phyloP scores from a whole-genome alignment of 768 basidiomycete species.

The Podaxis pistillaris region DNA sequence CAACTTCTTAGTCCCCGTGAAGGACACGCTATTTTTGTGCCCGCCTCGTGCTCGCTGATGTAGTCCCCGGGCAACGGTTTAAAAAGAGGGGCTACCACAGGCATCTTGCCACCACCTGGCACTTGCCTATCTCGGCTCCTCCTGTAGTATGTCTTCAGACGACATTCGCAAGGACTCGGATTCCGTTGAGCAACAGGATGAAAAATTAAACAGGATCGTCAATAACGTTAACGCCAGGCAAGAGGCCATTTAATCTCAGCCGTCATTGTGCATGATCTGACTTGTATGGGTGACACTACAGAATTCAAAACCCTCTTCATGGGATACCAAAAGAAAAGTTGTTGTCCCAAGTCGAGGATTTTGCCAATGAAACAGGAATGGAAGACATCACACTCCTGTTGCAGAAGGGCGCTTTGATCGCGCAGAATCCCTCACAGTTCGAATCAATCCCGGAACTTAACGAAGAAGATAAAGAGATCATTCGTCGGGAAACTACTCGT shows the following conservation, averaged over 20 bases:
- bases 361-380: conserved; percentile 47
- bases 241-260: neutral
- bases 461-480: conserved; percentile 28
- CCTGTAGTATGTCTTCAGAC: conserved; percentile 1
- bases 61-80: neutral
- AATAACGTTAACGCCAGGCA: conserved; percentile 21
- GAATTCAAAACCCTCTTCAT: conserved; percentile 37
- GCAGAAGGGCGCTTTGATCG: conserved; percentile 69
- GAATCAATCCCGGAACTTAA: conserved; percentile 33
- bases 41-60: neutral
- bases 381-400: conserved; percentile 41
- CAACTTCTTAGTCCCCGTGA: conserved; percentile 8
- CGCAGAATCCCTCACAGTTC: conserved; percentile 55
- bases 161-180: conserved; percentile 7
- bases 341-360: conserved; percentile 55
- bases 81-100: conserved; percentile 1
- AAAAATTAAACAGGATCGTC: conserved; percentile 7
- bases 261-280: neutral
- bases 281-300: conserved; percentile 9
- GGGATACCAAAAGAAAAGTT: conserved; percentile 61
- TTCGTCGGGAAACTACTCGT: conserved; percentile 40
- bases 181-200: conserved; percentile 1
- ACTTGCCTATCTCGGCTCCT: neutral
- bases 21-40: neutral
- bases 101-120: neutral